These are phyloP conservation scores for Neckera pumila DNA, from an alignment of 225 moss, liverwort and hornwort genomes.

Conservation along the genomic window DNA sequence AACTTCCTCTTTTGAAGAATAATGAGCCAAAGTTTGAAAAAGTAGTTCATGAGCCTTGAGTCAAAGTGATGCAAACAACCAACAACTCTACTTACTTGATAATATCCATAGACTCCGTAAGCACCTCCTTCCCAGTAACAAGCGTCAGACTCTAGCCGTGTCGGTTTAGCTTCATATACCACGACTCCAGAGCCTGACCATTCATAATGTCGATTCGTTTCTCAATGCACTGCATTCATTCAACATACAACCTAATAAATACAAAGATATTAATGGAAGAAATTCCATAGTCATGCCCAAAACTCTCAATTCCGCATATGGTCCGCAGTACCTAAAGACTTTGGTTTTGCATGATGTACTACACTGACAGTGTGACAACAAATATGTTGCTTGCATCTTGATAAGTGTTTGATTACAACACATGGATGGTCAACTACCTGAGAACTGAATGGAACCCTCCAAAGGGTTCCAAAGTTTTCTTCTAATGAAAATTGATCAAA, in stretches of 20 bases:
- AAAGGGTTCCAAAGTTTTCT: not conserved
- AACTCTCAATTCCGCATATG: not conserved
- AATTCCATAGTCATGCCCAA: not conserved
- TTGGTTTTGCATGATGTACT: not conserved
- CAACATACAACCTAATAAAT: not conserved
- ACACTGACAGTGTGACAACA: not conserved
- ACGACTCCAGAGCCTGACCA: slow-evolving; percentile 56
- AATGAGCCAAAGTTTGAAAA: not conserved
- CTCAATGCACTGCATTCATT: slow-evolving; percentile 34
- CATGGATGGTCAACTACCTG: not conserved
- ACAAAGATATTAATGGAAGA: not conserved
- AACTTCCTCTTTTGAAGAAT: not conserved
- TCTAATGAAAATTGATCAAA: not conserved
- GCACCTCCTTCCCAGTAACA: slow-evolving; percentile 18
- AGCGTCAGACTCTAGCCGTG: slow-evolving; percentile 36
- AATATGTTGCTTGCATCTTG: not conserved
- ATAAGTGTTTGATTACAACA: not conserved
- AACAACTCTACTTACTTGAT: slow-evolving; percentile 27
- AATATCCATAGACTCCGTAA: slow-evolving; percentile 52
- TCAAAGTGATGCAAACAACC: not conserved
- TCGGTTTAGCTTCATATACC: slow-evolving; percentile 53
- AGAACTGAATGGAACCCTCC: not conserved
- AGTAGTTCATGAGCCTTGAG: not conserved
- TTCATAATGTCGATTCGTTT: slow-evolving; percentile 55
- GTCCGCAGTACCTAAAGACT: not conserved